Base-by-base conservation (phyloP, 2,329 filamentous ascomycete genomes). In the Cercospora canescens region DNA sequence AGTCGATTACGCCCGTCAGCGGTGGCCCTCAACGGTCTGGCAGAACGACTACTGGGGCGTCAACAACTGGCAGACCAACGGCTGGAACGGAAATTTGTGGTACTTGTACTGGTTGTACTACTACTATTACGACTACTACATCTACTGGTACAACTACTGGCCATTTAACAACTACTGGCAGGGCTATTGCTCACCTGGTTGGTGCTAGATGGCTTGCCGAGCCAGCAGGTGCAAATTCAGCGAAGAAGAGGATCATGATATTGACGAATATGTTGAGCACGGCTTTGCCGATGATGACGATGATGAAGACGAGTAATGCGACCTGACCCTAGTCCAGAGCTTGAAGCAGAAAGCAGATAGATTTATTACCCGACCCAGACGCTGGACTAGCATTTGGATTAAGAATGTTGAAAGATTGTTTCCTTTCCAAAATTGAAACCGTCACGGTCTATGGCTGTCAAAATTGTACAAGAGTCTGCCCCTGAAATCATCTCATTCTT, bases 381-480 rank as follows among this genome's bases (percentile, higher is more conserved):
- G 59, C 59, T 62, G 37, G 45, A 62, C 45, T 37, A 62, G 45
- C 59, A 62, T 55, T 34, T 56, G 21, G 52, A 56, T 35, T 28
- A 35, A 30, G 8, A 18, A 35, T 56, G 52, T 52, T 30, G 2
- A 52, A 52, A 28, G 45, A 14, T 26, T 50, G 8, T 50, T 50
- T 16, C 12, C 16, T 52, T 16, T 30, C 8, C 45, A 28, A 18
- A 50, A 14, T 30, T 4, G n/a, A n/a, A n/a, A n/a, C n/a, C n/a
- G n/a, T n/a, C n/a, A n/a, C n/a, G n/a, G n/a, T n/a, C n/a, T n/a
- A n/a, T 24, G 26, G 45, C 45, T 28, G 24, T n/a, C 45, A 28
- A 52, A 12, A 8, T 50, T 28, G 24, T 21, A 24, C 45, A 26
- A 50, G 3, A 6, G 26, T 9, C 45, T 28, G 21, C 24, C 21